Base-by-base conservation (phyloP, 2,329 filamentous ascomycete genomes). In the Decorospora gaudefroyi region DNA sequence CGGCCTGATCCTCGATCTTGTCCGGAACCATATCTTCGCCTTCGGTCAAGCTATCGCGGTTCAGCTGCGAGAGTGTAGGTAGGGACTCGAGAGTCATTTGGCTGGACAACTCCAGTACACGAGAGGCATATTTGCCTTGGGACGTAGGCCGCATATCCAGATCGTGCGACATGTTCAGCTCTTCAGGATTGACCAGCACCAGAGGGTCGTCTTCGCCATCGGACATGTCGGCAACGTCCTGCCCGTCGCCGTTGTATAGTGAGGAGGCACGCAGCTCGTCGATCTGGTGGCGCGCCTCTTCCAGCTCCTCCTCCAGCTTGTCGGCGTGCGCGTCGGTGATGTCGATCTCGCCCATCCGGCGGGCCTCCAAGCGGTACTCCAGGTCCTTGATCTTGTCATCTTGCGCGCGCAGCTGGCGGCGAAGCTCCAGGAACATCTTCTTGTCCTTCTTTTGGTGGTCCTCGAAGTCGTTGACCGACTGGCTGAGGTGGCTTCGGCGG, bases 401-500 rank as follows among this genome's bases (percentile, higher is more conserved):
- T 41, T 65, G 69, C 25, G 66, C 62, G 4, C 52, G 48, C 23
- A 74, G 64, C 55, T 74, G 66, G 19, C 60, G 53, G 29, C 62
- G 66, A 3, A 74, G 59, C 29, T 68, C 61, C 10, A 67, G 42
- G n/a, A 72, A 53, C 48, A 67, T 64, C 60, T 65, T 70, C 48
- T 58, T 62, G 43, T 70, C 66, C 35, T 68, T 56, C 55, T 65
- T 67, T 50, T 66, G 59, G 48, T 71, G 62, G 33, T 68, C 62
- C 16, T 72, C 67, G 35, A 71, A 64, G 19, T 59, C 57, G 42
- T 69, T 72, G 34, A 73, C 65, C 53, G 72, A 68, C 45, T 74
- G 69, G 53, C 70, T 71, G 5, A 71, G 61, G 36, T 70, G 69
- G 56, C 59, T 72, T 19, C 68, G 71, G 36, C 69, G 68, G 12